These are phyloP conservation scores for Trametes maxima DNA, from an alignment of 768 basidiomycete species.

Conservation along the genomic window DNA sequence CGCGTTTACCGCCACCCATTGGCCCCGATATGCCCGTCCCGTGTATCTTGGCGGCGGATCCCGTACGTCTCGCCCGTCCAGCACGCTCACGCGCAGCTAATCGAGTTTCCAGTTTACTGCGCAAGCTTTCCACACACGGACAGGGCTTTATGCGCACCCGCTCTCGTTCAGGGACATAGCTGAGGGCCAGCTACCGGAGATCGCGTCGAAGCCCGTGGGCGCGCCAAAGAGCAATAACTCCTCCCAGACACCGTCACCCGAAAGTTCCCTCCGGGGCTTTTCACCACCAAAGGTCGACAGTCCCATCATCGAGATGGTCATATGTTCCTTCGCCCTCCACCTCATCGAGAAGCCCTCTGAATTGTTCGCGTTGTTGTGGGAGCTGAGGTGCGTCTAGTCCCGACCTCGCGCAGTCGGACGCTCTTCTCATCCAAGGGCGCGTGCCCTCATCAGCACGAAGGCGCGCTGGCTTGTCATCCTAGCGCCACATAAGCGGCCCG, in stretches of 20 bases:
- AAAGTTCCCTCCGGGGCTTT: conserved; percentile 7
- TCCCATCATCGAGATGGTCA: conserved; percentile 54
- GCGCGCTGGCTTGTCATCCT: conserved; percentile 67
- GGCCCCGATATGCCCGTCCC: conserved; percentile 39
- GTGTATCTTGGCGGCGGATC: conserved; percentile 50
- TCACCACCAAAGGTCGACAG: background rate
- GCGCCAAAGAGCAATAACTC: conserved; percentile 17
- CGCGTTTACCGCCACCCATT: conserved; percentile 36
- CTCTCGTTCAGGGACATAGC: conserved; percentile 68
- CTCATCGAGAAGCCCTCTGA: conserved; percentile 62
- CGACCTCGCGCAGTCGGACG: background rate
- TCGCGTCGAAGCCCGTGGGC: conserved; percentile 21
- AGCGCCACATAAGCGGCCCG: conserved; percentile 78
- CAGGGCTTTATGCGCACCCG: conserved; percentile 53
- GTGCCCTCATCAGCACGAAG: conserved; percentile 46
- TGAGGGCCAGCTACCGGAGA: conserved; percentile 51
- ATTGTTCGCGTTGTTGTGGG: conserved; percentile 65
- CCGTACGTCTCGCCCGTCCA: conserved; percentile 40
- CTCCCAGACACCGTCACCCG: conserved; percentile 7
- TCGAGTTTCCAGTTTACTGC: conserved; percentile 53
- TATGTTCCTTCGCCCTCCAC: conserved; percentile 78
- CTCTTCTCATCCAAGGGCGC: background rate
- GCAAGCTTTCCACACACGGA: conserved; percentile 58
- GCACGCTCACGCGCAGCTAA: background rate
- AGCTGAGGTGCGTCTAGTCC: conserved; percentile 40